Conservation (phyloP, 306 rosid genomes). For the Albizia julibrissin region DNA sequence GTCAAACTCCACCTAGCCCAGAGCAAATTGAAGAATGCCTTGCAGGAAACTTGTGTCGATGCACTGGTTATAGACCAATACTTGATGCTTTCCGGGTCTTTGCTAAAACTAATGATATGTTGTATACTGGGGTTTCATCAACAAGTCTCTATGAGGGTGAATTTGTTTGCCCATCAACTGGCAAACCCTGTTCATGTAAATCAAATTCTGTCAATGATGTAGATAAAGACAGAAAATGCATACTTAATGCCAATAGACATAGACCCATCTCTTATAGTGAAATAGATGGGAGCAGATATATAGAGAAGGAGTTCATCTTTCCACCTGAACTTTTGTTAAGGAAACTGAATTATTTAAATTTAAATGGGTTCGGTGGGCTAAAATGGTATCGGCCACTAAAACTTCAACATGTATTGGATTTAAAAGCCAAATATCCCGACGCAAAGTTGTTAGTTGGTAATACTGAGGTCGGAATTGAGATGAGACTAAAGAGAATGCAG, state of each 20-base stretch:
- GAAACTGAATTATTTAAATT: constrained; percentile 50
- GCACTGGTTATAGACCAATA: constrained; percentile 98
- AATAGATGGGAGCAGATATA: constrained; percentile 77
- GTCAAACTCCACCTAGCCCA: constrained; percentile 73
- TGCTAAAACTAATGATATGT: constrained; percentile 69
- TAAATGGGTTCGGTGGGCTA: constrained; percentile 81
- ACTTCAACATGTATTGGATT: constrained; percentile 67
- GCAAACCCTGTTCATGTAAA: constrained; percentile 83
- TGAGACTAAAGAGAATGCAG: constrained; percentile 75
- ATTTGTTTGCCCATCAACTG: constrained; percentile 87
- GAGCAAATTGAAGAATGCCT: constrained; percentile 92
- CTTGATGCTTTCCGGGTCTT: constrained; percentile 89
- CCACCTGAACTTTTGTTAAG: constrained; percentile 81
- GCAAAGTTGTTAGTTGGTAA: constrained; percentile 90
- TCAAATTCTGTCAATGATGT: constrained; percentile 44
- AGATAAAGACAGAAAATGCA: constrained; percentile 32
- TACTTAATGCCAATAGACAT: constrained; percentile 39
- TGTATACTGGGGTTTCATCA: constrained; percentile 63
- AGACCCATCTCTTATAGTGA: constrained; percentile 64
- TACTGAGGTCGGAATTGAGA: constrained; percentile 96
- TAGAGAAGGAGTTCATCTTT: constrained; percentile 87
- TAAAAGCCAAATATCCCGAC: constrained; percentile 70
- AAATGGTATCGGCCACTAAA: constrained; percentile 81
- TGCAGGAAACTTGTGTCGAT: constrained; percentile 92
- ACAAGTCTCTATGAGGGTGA: constrained; percentile 50